Evolutionary conservation across 352 stramenopile species (phyloP).

Genomic region (Aphanomyces stellatus): DNA sequence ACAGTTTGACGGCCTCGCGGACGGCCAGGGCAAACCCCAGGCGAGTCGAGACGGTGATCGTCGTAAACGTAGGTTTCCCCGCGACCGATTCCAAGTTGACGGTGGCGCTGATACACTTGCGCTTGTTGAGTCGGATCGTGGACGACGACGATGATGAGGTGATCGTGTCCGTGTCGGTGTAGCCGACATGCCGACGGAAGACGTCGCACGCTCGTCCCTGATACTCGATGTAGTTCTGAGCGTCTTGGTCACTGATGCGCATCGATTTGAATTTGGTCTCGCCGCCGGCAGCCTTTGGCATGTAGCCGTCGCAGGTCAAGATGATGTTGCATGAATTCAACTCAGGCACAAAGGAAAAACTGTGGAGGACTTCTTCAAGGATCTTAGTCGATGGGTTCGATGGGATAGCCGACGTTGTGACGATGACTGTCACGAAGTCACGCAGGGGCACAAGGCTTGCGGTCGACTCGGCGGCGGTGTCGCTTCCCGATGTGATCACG

Average conservation of each 20-base stretch:
- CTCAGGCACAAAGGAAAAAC: slow-evolving; percentile 5
- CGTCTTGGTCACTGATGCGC: slow-evolving; percentile 7
- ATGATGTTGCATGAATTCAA: slow-evolving; percentile 4
- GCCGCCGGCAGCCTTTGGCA: not conserved
- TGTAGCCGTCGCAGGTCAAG: slow-evolving; percentile 15
- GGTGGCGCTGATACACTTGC: not conserved
- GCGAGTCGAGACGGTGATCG: slow-evolving; percentile 10
- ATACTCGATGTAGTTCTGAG: slow-evolving; percentile 12
- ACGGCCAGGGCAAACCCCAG: slow-evolving; percentile 17
- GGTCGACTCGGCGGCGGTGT: too few species aligned
- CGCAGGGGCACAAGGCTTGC: not conserved
- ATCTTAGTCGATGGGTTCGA: slow-evolving; percentile 14
- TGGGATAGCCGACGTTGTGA: slow-evolving; percentile 17
- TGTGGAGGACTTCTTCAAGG: slow-evolving; percentile 11
- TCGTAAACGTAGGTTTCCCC: not conserved
- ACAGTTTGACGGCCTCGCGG: slow-evolving; percentile 17
- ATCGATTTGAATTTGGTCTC: slow-evolving; percentile 18
- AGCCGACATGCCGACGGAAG: slow-evolving; percentile 1
- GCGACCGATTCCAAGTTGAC: not conserved
- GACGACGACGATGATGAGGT: not conserved
- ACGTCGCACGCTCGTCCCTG: not conserved
- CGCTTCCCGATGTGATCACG: too few species aligned
- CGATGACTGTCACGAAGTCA: slow-evolving; percentile 4
- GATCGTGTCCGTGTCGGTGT: not conserved
- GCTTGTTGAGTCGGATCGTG: not conserved